These are phyloP conservation scores for Nymphaea colorata DNA, from an alignment of 164 flowering plant species.

Conservation along the genomic window DNA sequence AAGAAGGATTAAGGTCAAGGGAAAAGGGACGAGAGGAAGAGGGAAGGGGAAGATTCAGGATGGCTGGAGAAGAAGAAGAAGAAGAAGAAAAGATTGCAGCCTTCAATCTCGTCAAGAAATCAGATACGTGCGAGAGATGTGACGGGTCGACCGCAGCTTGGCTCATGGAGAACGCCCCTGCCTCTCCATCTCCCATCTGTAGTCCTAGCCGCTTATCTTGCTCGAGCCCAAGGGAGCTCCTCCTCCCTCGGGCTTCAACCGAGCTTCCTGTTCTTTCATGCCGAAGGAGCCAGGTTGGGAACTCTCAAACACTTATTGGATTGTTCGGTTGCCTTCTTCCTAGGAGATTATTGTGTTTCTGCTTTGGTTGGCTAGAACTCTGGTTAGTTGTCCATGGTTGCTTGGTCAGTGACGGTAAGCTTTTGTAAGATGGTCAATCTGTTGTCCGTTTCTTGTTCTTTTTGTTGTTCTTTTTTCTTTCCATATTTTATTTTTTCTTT, in stretches of 20 bases:
- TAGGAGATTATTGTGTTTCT: neutral
- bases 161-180: constrained; percentile 5
- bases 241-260: constrained; percentile 7
- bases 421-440: neutral
- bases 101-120: neutral
- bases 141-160: constrained; percentile 8
- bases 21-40: neutral
- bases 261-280: neutral
- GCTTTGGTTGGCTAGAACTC: neutral
- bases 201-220: constrained; percentile 4
- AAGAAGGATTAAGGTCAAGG: neutral
- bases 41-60: neutral
- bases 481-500: too few species aligned
- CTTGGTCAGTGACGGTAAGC: too few species aligned
- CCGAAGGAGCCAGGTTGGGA: neutral
- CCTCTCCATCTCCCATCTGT: constrained; percentile 15
- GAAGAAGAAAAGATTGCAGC: neutral
- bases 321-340: neutral
- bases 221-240: constrained; percentile 2
- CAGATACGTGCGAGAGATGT: neutral
- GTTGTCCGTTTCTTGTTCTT: neutral
- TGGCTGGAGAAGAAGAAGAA: neutral
- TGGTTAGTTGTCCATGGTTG: neutral
- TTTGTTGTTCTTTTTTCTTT: neutral
- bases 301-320: neutral